Conservation (phyloP, 192 early-diverging fungal genomes). For the Entomortierella chlamydospora region DNA sequence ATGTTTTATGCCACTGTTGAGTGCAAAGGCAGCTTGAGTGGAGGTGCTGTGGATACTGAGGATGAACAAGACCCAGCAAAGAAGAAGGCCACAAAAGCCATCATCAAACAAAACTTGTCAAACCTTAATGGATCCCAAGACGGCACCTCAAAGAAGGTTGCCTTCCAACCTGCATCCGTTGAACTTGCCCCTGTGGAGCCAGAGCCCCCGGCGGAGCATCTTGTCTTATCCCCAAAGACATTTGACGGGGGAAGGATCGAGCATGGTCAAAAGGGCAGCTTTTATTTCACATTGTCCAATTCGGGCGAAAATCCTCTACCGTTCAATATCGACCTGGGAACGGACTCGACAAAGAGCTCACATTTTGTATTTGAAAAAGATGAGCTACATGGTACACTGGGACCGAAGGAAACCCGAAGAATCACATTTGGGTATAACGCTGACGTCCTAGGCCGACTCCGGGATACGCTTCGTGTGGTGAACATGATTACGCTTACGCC, state of each 20-base stretch:
- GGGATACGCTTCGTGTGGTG: slow-evolving; percentile 60
- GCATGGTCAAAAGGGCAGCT: slow-evolving; percentile 56
- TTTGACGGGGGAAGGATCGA: slow-evolving; percentile 67
- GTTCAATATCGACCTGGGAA: slow-evolving; percentile 40
- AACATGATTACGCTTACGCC: slow-evolving; percentile 46
- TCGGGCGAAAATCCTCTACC: slow-evolving; percentile 25
- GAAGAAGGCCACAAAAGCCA: background rate
- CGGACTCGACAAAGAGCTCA: too few relatives aligned
- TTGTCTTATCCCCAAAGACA: slow-evolving; percentile 55
- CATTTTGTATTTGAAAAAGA: slow-evolving; percentile 52
- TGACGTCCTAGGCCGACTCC: slow-evolving; percentile 62
- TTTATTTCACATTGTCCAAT: slow-evolving; percentile 68
- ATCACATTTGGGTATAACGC: slow-evolving; percentile 68
- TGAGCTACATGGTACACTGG: slow-evolving; percentile 50
- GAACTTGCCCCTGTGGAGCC: background rate
- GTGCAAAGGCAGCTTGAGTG: background rate
- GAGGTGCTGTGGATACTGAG: background rate
- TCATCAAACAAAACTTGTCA: background rate
- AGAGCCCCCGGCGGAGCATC: slow-evolving; percentile 21
- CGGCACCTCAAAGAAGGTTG: background rate
- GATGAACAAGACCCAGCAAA: background rate
- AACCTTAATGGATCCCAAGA: background rate
- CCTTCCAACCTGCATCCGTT: too few relatives aligned
- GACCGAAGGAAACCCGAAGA: slow-evolving; percentile 65
- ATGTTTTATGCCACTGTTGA: slow-evolving; percentile 69